Evolutionary conservation across 2,329 filamentous ascomycete species (phyloP), one percentile per base, ranked within the genome.

Genomic region (Myriosclerotinia curreyana): DNA sequence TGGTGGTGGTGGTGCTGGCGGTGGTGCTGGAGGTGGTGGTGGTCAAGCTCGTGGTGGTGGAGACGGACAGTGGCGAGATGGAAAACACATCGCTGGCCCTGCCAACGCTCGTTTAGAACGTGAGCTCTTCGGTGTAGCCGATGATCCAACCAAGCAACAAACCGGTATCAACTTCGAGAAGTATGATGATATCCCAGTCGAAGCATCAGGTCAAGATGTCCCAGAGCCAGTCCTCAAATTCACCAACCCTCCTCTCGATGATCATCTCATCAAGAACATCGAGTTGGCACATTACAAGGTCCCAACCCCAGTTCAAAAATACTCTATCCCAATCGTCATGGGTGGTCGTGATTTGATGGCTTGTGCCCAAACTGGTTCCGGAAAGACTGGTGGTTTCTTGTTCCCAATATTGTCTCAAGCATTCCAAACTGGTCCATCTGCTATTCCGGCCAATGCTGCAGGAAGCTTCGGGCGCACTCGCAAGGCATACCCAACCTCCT

Each of bases 101-200:
- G 78, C 88, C 72, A 98, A 98, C 81, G 84, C 88, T 69, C 92
- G 94, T 72, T 71, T 96, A 54, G 95, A 99, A 85, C 93, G 93
- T 73, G 95, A 99, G 76, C 89, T 99, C 60, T 99, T 97, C 77
- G 95, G 95, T 74, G 82, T 89, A 59, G 82, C 88, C 72, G 94
- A 98, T 77, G 95, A 98, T 75, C 92, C 94, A 68, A 87, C 89
- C 71, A 98, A 97, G 84, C 91, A 96, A 78, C 91, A 96, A 75
- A 97, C 92, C 42, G 95, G 95, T 79, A 98, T 99, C 89, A 99
- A 99, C 86, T 99, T 99, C 77, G 89, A 96, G 82, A 99, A 99
- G 84, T 99, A 99, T 80, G 95, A 99, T 76, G 95, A 99, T 78
- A 99, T 99, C 71, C 95, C 95, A 63, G 95, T 99, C 69, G 95